A percentile compares a stretch with the other conserved stretches of the same genome.
Conservation (phyloP, 2,329 filamentous ascomycete genomes). For the Colletotrichum camelliae region DNA sequence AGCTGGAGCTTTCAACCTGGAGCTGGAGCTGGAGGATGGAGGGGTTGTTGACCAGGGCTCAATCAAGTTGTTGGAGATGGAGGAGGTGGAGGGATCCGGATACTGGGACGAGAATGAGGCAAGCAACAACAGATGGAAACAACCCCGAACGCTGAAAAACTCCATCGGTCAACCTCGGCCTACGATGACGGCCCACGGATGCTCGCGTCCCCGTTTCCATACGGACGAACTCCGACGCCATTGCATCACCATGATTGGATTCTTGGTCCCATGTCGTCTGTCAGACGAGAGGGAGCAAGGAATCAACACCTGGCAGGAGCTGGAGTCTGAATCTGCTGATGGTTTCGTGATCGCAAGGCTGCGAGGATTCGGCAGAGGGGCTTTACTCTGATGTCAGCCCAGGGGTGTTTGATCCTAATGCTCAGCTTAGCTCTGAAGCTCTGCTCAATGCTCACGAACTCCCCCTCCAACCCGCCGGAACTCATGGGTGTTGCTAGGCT, state of each 20-base stretch:
- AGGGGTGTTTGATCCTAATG: background rate
- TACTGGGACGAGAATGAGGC: conserved; percentile 2
- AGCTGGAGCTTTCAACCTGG: background rate
- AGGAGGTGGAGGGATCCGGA: background rate
- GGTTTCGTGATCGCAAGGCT: conserved; percentile 9
- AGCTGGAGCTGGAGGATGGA: background rate
- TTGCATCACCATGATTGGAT: background rate
- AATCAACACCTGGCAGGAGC: background rate
- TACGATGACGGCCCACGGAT: background rate
- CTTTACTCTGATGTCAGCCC: conserved; percentile 2
- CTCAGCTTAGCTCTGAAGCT: background rate
- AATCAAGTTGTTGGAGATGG: background rate
- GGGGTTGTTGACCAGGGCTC: background rate
- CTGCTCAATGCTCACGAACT: background rate
- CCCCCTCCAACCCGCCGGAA: background rate
- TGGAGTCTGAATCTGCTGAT: background rate
- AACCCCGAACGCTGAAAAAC: background rate
- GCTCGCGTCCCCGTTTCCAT: background rate
- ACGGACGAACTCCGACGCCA: background rate
- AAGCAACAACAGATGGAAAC: background rate
- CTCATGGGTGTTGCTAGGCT: conserved; percentile 8
- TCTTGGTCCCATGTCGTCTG: background rate
- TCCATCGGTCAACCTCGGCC: background rate
- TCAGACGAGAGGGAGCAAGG: background rate
- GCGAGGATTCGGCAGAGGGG: background rate